phyloP scores from a whole-genome alignment of 2,329 filamentous ascomycete species.

The Diaporthe citri region DNA sequence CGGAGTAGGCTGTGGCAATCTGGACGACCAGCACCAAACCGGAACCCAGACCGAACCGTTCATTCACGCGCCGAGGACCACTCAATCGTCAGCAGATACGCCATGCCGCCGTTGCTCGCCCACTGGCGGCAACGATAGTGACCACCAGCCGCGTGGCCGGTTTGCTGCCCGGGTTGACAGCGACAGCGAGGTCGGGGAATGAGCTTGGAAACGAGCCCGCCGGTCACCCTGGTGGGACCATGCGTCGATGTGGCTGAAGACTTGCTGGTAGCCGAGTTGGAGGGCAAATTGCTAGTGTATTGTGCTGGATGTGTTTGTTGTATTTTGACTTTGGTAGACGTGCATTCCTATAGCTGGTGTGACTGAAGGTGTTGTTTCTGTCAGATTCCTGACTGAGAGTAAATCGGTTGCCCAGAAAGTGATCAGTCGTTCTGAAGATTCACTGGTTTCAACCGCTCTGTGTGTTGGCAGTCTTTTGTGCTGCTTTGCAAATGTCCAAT shows the following conservation, averaged over 20 bases:
- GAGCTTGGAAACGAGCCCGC: not conserved
- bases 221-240: not conserved
- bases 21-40: too few relatives aligned
- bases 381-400: not conserved
- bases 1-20: not conserved
- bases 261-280: not conserved
- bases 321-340: not conserved
- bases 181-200: not conserved
- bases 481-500: not conserved
- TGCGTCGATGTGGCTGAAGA: not conserved
- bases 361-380: not conserved
- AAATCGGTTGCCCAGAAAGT: not conserved
- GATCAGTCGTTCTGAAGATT: not conserved
- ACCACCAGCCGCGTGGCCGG: not conserved
- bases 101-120: not conserved
- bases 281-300: not conserved
- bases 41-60: not conserved
- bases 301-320: not conserved
- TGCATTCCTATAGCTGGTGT: not conserved
- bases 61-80: not conserved
- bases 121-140: not conserved
- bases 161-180: not conserved
- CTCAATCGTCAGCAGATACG: not conserved
- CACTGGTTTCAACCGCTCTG: not conserved
- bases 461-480: not conserved